Conservation (phyloP, 495 filamentous ascomycete genomes). For the Hyaloscypha bicolor region DNA sequence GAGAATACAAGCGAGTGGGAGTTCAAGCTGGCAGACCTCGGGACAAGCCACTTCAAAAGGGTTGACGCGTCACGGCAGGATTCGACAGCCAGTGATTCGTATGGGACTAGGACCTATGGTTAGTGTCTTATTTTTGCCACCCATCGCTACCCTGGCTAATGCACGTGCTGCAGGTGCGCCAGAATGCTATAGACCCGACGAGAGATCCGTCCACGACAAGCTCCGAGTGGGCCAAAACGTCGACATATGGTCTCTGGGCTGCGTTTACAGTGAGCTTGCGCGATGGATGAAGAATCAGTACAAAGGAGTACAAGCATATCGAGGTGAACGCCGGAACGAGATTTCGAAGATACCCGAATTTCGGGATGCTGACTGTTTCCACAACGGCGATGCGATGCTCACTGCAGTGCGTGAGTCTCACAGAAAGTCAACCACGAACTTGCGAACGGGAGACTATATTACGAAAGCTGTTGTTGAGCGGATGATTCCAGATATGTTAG, state of each 20-base stretch:
- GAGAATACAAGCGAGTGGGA: conserved; percentile 34
- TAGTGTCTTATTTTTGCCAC: background rate
- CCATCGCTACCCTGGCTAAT: background rate
- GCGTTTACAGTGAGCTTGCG: conserved; percentile 44
- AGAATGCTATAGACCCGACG: conserved; percentile 26
- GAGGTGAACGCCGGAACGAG: conserved; percentile 31
- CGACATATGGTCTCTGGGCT: conserved; percentile 46
- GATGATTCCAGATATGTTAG: conserved; percentile 27
- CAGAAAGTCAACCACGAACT: conserved; percentile 11
- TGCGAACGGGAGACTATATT: conserved; percentile 8
- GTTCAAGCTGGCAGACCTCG: conserved; percentile 46
- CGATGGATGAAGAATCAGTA: conserved; percentile 39
- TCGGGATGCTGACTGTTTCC: conserved; percentile 43
- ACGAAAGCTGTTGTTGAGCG: background rate
- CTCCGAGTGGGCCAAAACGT: background rate
- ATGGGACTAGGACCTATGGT: conserved; percentile 40
- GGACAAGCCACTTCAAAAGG: conserved; percentile 38
- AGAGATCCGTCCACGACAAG: background rate
- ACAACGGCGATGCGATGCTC: conserved; percentile 39
- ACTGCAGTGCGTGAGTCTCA: conserved; percentile 35
- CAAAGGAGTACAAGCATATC: conserved; percentile 37
- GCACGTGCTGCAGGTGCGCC: conserved; percentile 34
- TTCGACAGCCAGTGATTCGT: conserved; percentile 34
- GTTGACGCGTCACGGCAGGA: conserved; percentile 14
- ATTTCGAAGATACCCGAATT: conserved; percentile 25